phyloP scores from a whole-genome alignment of 2,329 filamentous ascomycete species.

The Fusarium heterosporum region DNA sequence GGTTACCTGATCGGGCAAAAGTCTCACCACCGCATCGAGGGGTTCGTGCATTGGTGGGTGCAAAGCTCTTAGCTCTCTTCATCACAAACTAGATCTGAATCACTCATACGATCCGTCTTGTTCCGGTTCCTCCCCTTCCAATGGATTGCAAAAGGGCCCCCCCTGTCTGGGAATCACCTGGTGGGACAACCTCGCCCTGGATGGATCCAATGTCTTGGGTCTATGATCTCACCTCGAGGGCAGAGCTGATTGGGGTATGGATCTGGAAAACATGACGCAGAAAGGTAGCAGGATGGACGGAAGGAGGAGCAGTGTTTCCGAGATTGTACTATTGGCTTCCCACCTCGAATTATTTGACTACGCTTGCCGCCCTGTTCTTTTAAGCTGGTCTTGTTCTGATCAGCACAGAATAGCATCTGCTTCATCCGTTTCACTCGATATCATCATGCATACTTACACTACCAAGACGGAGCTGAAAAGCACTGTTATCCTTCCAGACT shows the following conservation, averaged over 20 bases:
- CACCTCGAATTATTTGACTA: neutral
- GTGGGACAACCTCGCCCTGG: neutral
- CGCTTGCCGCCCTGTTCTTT: neutral
- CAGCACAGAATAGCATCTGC: neutral
- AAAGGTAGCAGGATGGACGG: neutral
- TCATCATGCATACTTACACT: slow-evolving; percentile 1
- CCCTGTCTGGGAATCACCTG: neutral
- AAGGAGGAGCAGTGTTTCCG: too few relatives aligned
- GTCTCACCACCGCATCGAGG: neutral
- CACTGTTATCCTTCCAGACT: slow-evolving; percentile 4
- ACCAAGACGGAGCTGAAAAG: neutral
- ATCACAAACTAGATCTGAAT: slow-evolving; percentile 7
- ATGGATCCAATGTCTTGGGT: neutral
- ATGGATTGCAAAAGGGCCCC: neutral
- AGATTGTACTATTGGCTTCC: neutral
- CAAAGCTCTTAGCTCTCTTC: neutral
- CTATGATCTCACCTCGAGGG: neutral
- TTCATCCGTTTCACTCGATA: neutral
- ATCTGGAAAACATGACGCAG: slow-evolving; percentile 4
- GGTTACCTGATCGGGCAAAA: neutral
- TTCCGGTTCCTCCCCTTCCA: slow-evolving; percentile 6
- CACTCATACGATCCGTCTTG: neutral
- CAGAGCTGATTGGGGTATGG: neutral
- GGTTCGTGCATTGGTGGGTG: neutral
- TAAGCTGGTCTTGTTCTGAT: neutral